These are phyloP conservation scores for Podila verticillata DNA, from an alignment of 192 early-diverging fungal species.

Conservation along the genomic window DNA sequence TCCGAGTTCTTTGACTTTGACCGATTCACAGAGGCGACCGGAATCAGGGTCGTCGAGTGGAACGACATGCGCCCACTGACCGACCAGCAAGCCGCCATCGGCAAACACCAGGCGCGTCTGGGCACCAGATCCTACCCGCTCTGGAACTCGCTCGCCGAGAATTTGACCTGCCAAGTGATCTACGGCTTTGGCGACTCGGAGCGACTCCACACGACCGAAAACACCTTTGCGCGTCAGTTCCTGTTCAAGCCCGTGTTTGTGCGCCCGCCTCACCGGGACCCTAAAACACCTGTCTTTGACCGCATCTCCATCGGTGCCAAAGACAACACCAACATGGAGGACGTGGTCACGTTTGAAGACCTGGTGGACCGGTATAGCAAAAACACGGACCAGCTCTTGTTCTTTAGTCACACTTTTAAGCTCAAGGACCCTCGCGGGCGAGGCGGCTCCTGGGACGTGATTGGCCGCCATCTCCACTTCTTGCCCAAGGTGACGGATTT, in stretches of 20 bases:
- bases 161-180: conserved; percentile 36
- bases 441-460: conserved; percentile 2
- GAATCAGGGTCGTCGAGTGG: conserved; percentile 22
- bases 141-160: conserved; percentile 26
- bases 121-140: conserved; percentile 1
- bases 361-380: conserved; percentile 17
- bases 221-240: conserved; percentile 25
- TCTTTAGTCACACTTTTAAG: conserved; percentile 39
- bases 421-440: conserved; percentile 25
- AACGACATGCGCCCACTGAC: conserved; percentile 33
- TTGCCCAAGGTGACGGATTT: conserved; percentile 22
- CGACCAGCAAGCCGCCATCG: conserved; percentile 22
- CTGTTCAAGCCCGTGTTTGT: conserved; percentile 35
- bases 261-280: conserved; percentile 24
- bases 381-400: conserved; percentile 8
- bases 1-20: conserved; percentile 32
- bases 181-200: conserved; percentile 41
- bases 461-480: conserved; percentile 21
- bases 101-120: conserved; percentile 3
- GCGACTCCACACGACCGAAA: conserved; percentile 21
- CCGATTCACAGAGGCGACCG: conserved; percentile 12
- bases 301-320: conserved; percentile 15
- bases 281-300: conserved; percentile 10
- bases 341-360: conserved; percentile 29
- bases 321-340: conserved; percentile 27